Base-by-base conservation (phyloP, 2,329 filamentous ascomycete species). In the Diaporthe humulicola region DNA sequence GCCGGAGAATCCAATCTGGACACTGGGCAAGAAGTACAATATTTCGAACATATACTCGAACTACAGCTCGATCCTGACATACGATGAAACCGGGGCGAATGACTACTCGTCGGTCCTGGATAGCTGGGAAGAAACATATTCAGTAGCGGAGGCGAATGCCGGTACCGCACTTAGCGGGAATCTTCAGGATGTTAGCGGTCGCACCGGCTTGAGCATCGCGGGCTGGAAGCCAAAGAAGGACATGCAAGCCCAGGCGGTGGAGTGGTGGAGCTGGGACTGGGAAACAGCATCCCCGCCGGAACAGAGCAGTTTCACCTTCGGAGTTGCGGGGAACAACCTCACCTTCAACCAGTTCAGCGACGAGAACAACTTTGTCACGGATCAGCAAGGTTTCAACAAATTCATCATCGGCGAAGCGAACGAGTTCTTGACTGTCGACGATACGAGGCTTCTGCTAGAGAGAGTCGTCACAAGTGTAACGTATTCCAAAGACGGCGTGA, bases 191-290 rank as follows among this genome's bases (percentile, higher is more conserved):
- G 4, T 56, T 8, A 56, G 15, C 12, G 52, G 15, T 4, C 52
- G 52, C 30, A 56, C 52, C 15, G 52, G 52, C 28, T 22, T 56
- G 28, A 56, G 52, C 52, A 33, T 56, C 15, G 52, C 52, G 28
- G 52, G 0, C 28, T 56, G 52, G 52, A 33, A 56, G 52, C 52
- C 52, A 17, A 56, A 33, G 52, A 56, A 56, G 28, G 9, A 56
- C 28, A 56, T 56, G 52, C 52, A 12, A 12, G 52, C 52, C 28
- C 52, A 56, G 15, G 52, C 52, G 1, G 52, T 56, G 8, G 52
- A 56, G 52, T 56, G 52, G 52, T 56, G 52, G 52, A 56, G 52
- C 52, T 56, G 52, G 52, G 52, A 56, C 52, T 56, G 52, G 52
- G 52, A 56, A 19, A 56, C 52, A 56, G 7, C 52, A 22, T 2